Base-by-base conservation (phyloP, 164 flowering plant genomes). In the Akebia trifoliata region DNA sequence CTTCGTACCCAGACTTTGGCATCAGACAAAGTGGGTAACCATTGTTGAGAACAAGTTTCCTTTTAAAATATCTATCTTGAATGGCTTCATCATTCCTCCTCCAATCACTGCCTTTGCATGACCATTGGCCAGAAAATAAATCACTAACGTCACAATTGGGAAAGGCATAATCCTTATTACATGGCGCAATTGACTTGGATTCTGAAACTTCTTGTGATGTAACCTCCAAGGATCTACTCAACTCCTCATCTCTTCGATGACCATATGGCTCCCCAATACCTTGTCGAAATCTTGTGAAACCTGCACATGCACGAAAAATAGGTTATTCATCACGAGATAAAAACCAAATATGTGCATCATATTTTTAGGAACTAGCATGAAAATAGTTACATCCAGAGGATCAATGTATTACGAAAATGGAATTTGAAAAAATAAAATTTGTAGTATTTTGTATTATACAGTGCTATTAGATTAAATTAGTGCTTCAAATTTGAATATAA, bases 101-200 rank as follows among this genome's bases (percentile, higher is more conserved):
- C 99, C 99, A 94, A 61, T 94, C 99, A 51, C 99, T 91, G 60
- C 99, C 96, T 66, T 77, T 88, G 78, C 93, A 90, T 31, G 93
- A 71, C 97, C 97, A 94, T 36, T 69, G 77, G 25, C 85, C 69
- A 47, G 85, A 73, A 73, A 81, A 84, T 84, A 82, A 79, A 44
- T 78, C 91, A 66, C 65, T 61, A 22, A 71, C 43, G 22, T 81
- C 81, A 61, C 56, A 64, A 63, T 9, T 52, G 35, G 64, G 57
- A 68, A 61, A 54, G 24, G 62, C 48, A 65, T 30, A 30, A 45
- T 79, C 93, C 61, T 64, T 77, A 37, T 76, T 82, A 22, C 61
- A 35, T 9, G 47, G 40, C 22, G 64, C 63, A 64, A 22, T 56
- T 30, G 65, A 63, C 56, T 72, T 71, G 24, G 68, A 56, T 63